Base-by-base conservation (phyloP, 2,329 filamentous ascomycete genomes). In the Sporothrix brasiliensis region DNA sequence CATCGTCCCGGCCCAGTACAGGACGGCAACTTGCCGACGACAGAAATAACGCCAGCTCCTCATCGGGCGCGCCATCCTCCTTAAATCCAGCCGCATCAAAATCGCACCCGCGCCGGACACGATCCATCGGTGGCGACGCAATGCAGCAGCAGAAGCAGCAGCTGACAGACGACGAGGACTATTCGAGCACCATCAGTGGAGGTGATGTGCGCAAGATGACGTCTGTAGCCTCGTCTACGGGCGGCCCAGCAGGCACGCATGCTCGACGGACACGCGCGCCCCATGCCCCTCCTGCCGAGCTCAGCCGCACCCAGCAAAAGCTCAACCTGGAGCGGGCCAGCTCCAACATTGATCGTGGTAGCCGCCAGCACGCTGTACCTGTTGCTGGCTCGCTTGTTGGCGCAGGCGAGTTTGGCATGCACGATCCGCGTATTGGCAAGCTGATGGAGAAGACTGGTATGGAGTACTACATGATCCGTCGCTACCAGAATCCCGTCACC, bases 251-350 rank as follows among this genome's bases (percentile, higher is more conserved):
- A 5, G 47, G 61, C 3, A 41, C 54, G 6, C 68, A 72, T 3
- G 66, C 72, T 9, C 73, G 73, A 24, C 73, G 72, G 34, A 72
- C 70, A 0, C 70, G 63, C n/a, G 39, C 52, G 19, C 47, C 66
- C 7, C 58, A 71, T 3, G 71, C 73, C 13, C 80, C 80, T 0
- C 78, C 83, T 0, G 83, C 84, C 0, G 85, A 88, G 71, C 84
- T 87, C 74, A 91, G 89, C 69, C 85, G 91, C 16, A 92, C 89
- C 0, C 90, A 92, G 79, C 90, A 92, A 77, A 93, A 93, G 76
- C 82, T 93, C 16, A 90, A 92, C 79, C 83, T 93, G 1, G 90
- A 92, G 76, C 86, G 91, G 50, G 90, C 89, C 41, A 91, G 89
- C 76, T 92, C 90, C 3, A 87, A 86, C 73, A 89, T 92, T 63